A percentile compares a stretch with the other conserved stretches of the same genome.
phyloP scores from a whole-genome alignment of 345 rosid species.

The Syzygium aqueum region DNA sequence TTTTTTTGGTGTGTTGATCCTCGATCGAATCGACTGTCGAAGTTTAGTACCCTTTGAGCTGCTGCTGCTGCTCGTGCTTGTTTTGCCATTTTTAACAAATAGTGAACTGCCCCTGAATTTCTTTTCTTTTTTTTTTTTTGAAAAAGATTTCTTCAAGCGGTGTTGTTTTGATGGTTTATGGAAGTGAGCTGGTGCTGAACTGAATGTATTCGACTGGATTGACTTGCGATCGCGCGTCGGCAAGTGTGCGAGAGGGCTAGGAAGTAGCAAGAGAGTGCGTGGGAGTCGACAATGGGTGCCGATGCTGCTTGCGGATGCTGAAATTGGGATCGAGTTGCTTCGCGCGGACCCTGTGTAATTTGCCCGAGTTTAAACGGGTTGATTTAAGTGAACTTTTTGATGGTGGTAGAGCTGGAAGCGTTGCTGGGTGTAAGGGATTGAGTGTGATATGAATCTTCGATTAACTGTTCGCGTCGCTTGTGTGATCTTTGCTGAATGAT shows the following conservation, averaged over 20 bases:
- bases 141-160: not conserved
- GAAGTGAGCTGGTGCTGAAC: not conserved
- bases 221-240: not conserved
- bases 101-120: not conserved
- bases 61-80: not conserved
- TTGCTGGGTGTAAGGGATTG: not conserved
- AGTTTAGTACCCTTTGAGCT: not conserved
- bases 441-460: not conserved
- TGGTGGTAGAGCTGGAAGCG: not conserved
- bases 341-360: not conserved
- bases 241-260: not conserved
- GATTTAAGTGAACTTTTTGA: not conserved
- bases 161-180: not conserved
- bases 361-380: not conserved
- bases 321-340: not conserved
- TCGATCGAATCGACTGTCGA: not conserved
- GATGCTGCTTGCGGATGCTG: not conserved
- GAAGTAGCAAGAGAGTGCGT: not conserved
- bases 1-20: not conserved
- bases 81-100: not conserved
- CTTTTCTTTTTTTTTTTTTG: not conserved
- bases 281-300: not conserved
- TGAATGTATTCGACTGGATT: not conserved
- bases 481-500: not conserved
- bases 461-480: not conserved